phyloP scores from a whole-genome alignment of 2,329 filamentous ascomycete species.

The Atkinsonella hypoxylon region DNA sequence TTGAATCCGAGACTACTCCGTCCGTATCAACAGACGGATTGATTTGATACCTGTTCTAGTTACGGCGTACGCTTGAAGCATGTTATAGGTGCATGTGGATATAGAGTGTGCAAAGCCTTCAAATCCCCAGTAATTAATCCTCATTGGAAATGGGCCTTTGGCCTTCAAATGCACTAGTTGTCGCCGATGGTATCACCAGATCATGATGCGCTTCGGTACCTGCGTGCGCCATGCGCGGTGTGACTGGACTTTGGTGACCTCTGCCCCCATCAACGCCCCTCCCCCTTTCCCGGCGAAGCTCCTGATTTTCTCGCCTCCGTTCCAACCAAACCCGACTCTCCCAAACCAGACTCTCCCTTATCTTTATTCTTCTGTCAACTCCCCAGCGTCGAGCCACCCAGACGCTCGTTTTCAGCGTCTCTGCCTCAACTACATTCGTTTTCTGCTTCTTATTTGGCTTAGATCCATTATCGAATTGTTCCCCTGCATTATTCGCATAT shows the following conservation, averaged over 20 bases:
- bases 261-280: background rate
- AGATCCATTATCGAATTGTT: background rate
- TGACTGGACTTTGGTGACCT: background rate
- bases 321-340: background rate
- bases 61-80: no score
- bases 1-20: no score
- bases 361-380: background rate
- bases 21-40: no score
- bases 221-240: conserved; percentile 2
- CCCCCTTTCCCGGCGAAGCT: background rate
- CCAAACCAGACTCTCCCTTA: background rate
- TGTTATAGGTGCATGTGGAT: no score
- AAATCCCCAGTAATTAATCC: no score
- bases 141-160: no score
- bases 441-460: background rate
- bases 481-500: background rate
- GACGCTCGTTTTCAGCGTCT: background rate
- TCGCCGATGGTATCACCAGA: no score
- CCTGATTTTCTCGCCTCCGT: background rate
- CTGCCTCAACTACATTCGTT: background rate
- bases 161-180: no score
- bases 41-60: no score
- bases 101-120: no score
- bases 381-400: background rate
- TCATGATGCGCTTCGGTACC: background rate